Evolutionary conservation across 805 yeast species (phyloP).

Genomic region (Candida quercuum): DNA sequence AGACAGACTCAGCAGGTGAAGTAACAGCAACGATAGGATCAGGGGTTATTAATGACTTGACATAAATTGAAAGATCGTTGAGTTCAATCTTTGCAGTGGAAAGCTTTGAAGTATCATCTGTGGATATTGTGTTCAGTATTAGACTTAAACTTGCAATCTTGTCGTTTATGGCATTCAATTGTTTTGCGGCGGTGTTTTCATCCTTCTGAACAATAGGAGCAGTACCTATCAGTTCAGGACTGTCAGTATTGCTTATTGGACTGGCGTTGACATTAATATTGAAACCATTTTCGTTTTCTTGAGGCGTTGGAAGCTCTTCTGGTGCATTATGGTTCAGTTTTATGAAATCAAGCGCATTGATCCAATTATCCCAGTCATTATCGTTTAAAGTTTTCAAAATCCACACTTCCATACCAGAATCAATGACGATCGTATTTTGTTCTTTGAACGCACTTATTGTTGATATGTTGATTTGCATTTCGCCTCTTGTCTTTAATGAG

Average conservation of each 20-base stretch:
- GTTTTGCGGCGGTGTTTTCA: too few relatives aligned
- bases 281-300: background rate
- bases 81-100: constrained; percentile 4
- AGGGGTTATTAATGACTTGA: constrained; percentile 7
- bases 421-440: constrained; percentile 68
- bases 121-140: background rate
- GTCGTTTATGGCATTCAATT: background rate
- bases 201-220: background rate
- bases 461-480: constrained; percentile 79
- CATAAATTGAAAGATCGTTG: constrained; percentile 4
- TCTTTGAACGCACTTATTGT: constrained; percentile 75
- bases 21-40: constrained; percentile 1
- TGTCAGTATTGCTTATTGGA: background rate
- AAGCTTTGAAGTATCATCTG: background rate
- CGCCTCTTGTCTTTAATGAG: constrained; percentile 77
- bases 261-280: background rate
- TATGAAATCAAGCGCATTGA: constrained; percentile 59
- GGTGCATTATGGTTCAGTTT: constrained; percentile 10
- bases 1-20: constrained; percentile 28
- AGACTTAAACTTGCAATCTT: background rate
- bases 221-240: background rate
- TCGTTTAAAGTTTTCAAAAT: constrained; percentile 62
- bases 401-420: constrained; percentile 96
- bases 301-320: constrained; percentile 2
- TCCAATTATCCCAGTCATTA: constrained; percentile 77